Evolutionary conservation across 2,329 filamentous ascomycete genomes (phyloP), one percentile per base, ranked within the genome.

Genomic region (Microthyrium microscopicum): DNA sequence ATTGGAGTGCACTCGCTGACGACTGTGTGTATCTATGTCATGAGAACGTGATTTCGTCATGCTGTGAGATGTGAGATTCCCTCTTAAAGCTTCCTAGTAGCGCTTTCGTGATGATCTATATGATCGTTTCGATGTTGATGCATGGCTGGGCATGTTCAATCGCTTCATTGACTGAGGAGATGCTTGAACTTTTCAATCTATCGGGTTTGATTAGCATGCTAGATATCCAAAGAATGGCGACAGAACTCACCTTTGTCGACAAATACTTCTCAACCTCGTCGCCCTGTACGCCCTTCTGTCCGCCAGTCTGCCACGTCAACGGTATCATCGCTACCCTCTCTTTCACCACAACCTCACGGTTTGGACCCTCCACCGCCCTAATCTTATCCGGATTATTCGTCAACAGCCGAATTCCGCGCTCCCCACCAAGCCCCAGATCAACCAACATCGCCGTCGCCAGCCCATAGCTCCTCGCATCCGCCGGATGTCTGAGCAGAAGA

Each of bases 321-420:
- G 89, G 89, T 37, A 98, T 76, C 89, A 98, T 98, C 2, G 85
- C 77, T 9, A 98, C 85, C 29, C 89, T 62, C 56, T 95, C 87
- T 43, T 69, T 80, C 2, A 98, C 89, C 6, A 78, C 67, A 9
- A 98, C 67, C 57, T 98, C 87, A 8, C 84, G 64, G 42, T 81
- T 81, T 0, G 85, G 85, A 0, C 89, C 89, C 53, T 98, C 89
- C 1, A 98, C 80, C 0, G 89, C 89, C 12, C 83, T 66, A 26
- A 98, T 81, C 61, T 98, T 98, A 46, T 98, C 89, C 0, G 89
- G 89, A 47, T 98, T 98, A 53, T 98, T 98, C 7, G 89, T 98
- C 45, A 98, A 59, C 32, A 98, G 59, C 22, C 81, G 66, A 34
- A 95, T 75, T 19, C 85, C 79, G 9, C 60, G 54, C 44, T 92